Evolutionary conservation across 2,329 filamentous ascomycete genomes (phyloP), one percentile per base, ranked within the genome.

Genomic region (Aspergillus nomiae): DNA sequence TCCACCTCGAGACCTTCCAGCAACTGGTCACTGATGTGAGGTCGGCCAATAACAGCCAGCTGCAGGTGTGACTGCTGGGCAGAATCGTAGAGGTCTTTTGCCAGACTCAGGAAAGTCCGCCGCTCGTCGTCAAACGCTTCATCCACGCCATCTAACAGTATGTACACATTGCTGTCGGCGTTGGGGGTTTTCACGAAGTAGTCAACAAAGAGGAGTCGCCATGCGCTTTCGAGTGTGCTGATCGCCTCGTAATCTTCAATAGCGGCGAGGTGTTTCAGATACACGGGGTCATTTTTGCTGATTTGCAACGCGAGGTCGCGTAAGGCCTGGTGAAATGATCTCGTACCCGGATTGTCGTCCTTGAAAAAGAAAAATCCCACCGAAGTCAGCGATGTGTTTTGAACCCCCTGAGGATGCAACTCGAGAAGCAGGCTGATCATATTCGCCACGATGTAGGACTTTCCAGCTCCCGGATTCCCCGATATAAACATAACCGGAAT

Each of bases 291-390:
- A 54, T 77, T 77, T 60, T 82, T 77, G 61, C 78, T 80, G 36
- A 84, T 74, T 62, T 84, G 82, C 62, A 80, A 83, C 0, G 82
- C 81, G 12, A 84, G 66, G 41, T 83, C 81, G 0, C 80, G 74
- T 6, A 84, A 72, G 1, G 81, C 81, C 59, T 82, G 80, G 11
- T 80, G 74, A 9, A 83, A 75, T 5, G 80, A 82, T 48, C 81
- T 71, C 0, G 81, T 82, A 41, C 82, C 76, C 1, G 81, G 80
- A 59, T 82, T 80, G 63, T 82, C 81, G 58, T 82, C 79, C 30
- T 81, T 78, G 69, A 84, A 83, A 69, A 82, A 84, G 60, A 83
- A 83, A 69, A 83, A 84, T 0, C 74, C 82, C n/a, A 78, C 67
- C 12, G 76, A 77, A 0, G 71, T 59, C 12, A 59, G 62, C 2